phyloP scores from a whole-genome alignment of 208 protist genomes.

The Acanthamoeba sp. region DNA sequence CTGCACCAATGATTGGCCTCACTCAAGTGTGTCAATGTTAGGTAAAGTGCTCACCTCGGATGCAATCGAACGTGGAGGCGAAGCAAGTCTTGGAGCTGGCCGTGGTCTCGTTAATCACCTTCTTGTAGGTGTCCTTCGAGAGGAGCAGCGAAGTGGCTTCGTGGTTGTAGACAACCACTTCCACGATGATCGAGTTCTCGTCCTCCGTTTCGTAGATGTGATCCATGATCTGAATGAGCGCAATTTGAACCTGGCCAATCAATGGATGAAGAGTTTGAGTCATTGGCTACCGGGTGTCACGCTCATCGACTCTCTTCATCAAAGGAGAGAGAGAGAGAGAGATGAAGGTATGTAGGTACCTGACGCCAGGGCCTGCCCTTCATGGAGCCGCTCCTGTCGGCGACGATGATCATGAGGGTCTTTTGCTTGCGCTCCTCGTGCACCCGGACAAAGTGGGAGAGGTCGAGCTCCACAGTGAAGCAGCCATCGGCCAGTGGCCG shows the following conservation, averaged over 20 bases:
- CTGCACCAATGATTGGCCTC: too few relatives aligned
- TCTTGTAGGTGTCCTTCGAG: neutral
- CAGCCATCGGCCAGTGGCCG: slow-evolving; percentile 29
- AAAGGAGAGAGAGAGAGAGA: too few relatives aligned
- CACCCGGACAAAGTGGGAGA: slow-evolving; percentile 46
- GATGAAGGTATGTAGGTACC: too few relatives aligned
- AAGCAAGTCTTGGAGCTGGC: slow-evolving; percentile 62
- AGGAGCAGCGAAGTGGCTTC: neutral
- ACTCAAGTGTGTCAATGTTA: too few relatives aligned
- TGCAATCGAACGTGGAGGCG: slow-evolving; percentile 54
- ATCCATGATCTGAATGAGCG: slow-evolving; percentile 45
- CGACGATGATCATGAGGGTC: slow-evolving; percentile 59
- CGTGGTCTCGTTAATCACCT: neutral
- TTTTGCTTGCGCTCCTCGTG: slow-evolving; percentile 60
- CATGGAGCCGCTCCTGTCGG: slow-evolving; percentile 51
- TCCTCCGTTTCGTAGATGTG: slow-evolving; percentile 26
- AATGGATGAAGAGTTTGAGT: too few relatives aligned
- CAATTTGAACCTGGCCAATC: neutral
- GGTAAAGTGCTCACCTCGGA: neutral
- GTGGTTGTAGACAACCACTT: slow-evolving; percentile 59
- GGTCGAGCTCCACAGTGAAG: slow-evolving; percentile 48
- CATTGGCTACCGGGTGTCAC: too few relatives aligned
- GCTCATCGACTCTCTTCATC: too few relatives aligned
- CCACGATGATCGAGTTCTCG: slow-evolving; percentile 21
- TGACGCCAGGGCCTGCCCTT: slow-evolving; percentile 20